phyloP scores from a whole-genome alignment of 2,329 filamentous ascomycete species.

The Epichloe brachyelytri region DNA sequence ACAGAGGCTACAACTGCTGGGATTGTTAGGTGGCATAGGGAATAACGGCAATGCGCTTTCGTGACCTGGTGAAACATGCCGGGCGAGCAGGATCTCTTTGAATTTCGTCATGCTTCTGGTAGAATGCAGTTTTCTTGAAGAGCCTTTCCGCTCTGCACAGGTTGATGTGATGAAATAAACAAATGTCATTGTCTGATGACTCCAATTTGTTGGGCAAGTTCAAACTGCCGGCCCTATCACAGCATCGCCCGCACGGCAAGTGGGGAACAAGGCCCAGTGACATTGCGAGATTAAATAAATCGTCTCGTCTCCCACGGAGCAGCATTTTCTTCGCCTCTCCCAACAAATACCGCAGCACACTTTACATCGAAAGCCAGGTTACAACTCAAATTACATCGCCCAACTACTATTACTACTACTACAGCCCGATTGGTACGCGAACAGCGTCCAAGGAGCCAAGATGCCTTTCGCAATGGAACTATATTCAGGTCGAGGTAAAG shows the following conservation, averaged over 20 bases:
- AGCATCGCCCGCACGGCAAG: not conserved
- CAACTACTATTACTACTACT: not conserved
- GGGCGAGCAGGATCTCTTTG: too few relatives aligned
- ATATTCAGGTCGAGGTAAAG: conserved; percentile 33
- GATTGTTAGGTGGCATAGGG: too few relatives aligned
- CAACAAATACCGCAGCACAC: not conserved
- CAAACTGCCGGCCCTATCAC: not conserved
- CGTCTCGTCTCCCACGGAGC: not conserved
- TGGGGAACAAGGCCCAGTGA: not conserved
- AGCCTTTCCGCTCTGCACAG: too few relatives aligned
- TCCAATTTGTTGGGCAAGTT: not conserved
- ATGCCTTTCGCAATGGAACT: conserved; percentile 20
- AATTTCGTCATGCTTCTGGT: too few relatives aligned
- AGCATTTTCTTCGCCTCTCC: not conserved
- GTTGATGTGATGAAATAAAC: not conserved
- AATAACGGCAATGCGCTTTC: too few relatives aligned
- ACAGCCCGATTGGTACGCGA: conserved; percentile 8
- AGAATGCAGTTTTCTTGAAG: too few relatives aligned
- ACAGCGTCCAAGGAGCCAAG: conserved; percentile 12
- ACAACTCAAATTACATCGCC: not conserved
- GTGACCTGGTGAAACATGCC: too few relatives aligned
- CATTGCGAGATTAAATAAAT: not conserved
- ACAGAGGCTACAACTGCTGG: too few relatives aligned
- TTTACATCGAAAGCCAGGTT: not conserved
- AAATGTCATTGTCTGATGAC: not conserved